phyloP scores from a whole-genome alignment of 1,284 basidiomycete genomes.

The Megacollybia platyphylla region DNA sequence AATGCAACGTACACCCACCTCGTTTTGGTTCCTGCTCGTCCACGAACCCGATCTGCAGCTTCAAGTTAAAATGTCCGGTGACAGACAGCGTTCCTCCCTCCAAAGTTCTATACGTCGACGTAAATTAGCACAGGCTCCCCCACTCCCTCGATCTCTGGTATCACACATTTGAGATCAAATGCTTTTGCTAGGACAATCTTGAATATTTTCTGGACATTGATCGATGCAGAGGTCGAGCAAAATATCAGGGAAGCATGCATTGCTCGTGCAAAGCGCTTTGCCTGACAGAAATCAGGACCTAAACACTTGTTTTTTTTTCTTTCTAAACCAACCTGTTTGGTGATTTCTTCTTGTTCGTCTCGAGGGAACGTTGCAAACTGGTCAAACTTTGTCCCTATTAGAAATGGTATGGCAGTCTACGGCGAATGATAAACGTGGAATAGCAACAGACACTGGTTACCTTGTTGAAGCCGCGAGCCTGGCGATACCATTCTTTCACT shows the following conservation, averaged over 20 bases:
- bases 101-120: slow-evolving; percentile 57
- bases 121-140: slow-evolving; percentile 90
- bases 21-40: neutral
- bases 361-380: slow-evolving; percentile 90
- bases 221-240: slow-evolving; percentile 94
- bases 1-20: too few species aligned
- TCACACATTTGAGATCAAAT: slow-evolving; percentile 88
- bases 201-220: slow-evolving; percentile 99
- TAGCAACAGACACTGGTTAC: slow-evolving; percentile 21
- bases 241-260: slow-evolving; percentile 99
- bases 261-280: slow-evolving; percentile 91
- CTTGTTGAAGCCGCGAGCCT: slow-evolving; percentile 97
- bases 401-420: slow-evolving; percentile 89
- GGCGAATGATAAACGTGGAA: neutral
- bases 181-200: slow-evolving; percentile 90
- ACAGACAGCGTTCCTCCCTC: slow-evolving; percentile 2
- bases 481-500: slow-evolving; percentile 98
- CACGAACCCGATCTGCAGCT: slow-evolving; percentile 2
- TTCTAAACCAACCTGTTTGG: slow-evolving; percentile 63
- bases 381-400: slow-evolving; percentile 98
- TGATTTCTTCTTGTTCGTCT: slow-evolving; percentile 98
- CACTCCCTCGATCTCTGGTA: slow-evolving; percentile 91
- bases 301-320: neutral
- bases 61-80: slow-evolving; percentile 2
- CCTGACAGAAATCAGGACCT: slow-evolving; percentile 27